phyloP scores from a whole-genome alignment of 129 eudicot genomes.

The Lonicera japonica region DNA sequence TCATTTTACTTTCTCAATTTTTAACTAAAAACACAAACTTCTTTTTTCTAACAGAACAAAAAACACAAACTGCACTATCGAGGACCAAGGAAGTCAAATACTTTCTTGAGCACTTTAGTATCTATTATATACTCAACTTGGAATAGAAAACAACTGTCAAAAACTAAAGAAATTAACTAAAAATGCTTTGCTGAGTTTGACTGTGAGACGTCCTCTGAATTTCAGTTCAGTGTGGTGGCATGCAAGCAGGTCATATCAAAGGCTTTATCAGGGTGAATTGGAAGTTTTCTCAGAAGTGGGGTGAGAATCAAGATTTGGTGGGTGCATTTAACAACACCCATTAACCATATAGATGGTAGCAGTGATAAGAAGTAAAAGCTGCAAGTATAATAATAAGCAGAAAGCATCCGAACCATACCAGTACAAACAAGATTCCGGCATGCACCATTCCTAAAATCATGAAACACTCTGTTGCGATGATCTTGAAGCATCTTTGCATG shows the following conservation, averaged over 20 bases:
- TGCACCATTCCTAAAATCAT: conserved; percentile 94
- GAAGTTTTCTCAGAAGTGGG: no score
- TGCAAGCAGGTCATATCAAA: not conserved
- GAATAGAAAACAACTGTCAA: not conserved
- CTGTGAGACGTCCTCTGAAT: not conserved
- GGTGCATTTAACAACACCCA: no score
- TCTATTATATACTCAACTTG: not conserved
- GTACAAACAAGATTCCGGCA: conserved; percentile 96
- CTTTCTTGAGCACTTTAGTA: no score
- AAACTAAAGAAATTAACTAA: not conserved
- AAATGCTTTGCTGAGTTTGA: not conserved
- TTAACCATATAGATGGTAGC: no score
- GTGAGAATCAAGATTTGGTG: no score
- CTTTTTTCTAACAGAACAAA: no score
- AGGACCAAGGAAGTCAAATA: no score
- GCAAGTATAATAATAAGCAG: not conserved
- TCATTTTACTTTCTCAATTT: no score
- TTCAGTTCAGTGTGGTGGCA: not conserved
- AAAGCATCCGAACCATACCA: conserved; percentile 30
- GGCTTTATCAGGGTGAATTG: no score
- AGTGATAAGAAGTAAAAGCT: no score
- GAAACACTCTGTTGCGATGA: conserved; percentile 89
- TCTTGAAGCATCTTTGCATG: conserved; percentile 98
- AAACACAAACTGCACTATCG: no score
- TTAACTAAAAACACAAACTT: no score